Evolutionary conservation across 805 yeast species (phyloP).

Genomic region (Metschnikowia shivogae): DNA sequence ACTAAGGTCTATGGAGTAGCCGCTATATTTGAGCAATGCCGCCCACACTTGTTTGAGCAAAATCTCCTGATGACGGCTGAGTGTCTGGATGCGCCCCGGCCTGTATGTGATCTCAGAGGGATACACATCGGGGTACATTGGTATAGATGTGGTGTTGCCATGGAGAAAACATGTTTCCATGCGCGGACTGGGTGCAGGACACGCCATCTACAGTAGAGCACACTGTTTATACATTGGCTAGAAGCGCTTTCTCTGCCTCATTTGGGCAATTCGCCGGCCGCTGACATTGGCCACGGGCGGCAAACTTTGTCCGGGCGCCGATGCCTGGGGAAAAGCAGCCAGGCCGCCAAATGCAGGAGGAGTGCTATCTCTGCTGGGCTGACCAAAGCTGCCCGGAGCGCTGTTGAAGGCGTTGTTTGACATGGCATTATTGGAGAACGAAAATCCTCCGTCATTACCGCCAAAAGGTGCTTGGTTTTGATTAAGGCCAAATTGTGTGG

Average conservation of each 20-base stretch:
- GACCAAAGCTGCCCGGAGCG: constrained; percentile 17
- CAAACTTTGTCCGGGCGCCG: constrained; percentile 6
- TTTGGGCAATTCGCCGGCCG: constrained; percentile 30
- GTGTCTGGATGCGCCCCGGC: constrained; percentile 37
- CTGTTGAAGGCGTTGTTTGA: constrained; percentile 10
- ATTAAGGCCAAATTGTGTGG: constrained; percentile 4
- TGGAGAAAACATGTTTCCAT: no score
- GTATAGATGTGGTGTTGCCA: no score
- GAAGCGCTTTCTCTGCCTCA: constrained; percentile 30
- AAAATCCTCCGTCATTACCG: constrained; percentile 8
- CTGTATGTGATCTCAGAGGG: constrained; percentile 24
- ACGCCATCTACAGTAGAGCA: no score
- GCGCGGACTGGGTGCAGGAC: no score
- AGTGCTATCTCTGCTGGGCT: constrained; percentile 15
- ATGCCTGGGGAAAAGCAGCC: constrained; percentile 1
- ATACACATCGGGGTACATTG: constrained; percentile 13
- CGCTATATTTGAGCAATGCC: constrained; percentile 33
- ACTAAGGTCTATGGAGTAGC: constrained; percentile 36
- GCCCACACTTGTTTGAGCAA: constrained; percentile 19
- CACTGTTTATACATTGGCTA: background rate
- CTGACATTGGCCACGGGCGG: constrained; percentile 20
- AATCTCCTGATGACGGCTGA: constrained; percentile 21
- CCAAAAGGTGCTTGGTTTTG: constrained; percentile 4
- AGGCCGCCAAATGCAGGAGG: constrained; percentile 17
- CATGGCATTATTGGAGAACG: constrained; percentile 11